Base-by-base conservation (phyloP, 2,329 filamentous ascomycete genomes). In the Pseudodiploospora longispora region DNA sequence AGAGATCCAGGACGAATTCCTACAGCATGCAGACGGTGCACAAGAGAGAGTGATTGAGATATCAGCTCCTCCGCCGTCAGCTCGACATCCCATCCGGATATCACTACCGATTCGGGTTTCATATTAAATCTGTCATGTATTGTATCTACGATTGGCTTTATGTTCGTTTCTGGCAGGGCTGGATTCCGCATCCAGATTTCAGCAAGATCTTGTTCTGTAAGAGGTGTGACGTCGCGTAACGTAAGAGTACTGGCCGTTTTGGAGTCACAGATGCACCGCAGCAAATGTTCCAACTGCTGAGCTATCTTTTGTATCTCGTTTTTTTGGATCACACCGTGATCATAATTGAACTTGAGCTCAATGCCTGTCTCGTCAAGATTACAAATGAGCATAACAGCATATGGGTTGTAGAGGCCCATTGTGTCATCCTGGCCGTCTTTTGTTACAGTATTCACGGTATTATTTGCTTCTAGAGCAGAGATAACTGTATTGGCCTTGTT, bases 21-120 rank as follows among this genome's bases (percentile, higher is more conserved):
- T n/a, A 31, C 28, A 1, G 10, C 12, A 5, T 47, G 38, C 10
- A 53, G 47, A 8, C 37, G 43, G 6, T 37, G 28, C 3, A 46
- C 48, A 12, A 52, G 5, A 1, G 19, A 32, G 5, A 42, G 45
- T 0, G 51, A 46, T 28, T 46, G 33, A 4, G 27, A 31, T 7
- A 53, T 39, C 1, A 55, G 35, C 31, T 52, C 30, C 10, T 27
- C 12, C n/a, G 53, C 53, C 6, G 52, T 50, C 12, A 50, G 47
- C 10, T 47, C 27, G 35, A 49, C 69, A 45, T 71, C 68, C 67
- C 67, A 71, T 1, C 68, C 65, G 38, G 63, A 56, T 30, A 71
- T 58, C n/a, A 69, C 69, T 6, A 54, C 50, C 5, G 59, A 12
- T 9, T 12, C 8, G 32, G 3, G 8, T 12, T 12, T 34, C 9